Percentiles rank a stretch among this genome's conserved stretches.
These are phyloP conservation scores for Saprolegnia diclina DNA, from an alignment of 352 stramenopile species.

Conservation along the genomic window DNA sequence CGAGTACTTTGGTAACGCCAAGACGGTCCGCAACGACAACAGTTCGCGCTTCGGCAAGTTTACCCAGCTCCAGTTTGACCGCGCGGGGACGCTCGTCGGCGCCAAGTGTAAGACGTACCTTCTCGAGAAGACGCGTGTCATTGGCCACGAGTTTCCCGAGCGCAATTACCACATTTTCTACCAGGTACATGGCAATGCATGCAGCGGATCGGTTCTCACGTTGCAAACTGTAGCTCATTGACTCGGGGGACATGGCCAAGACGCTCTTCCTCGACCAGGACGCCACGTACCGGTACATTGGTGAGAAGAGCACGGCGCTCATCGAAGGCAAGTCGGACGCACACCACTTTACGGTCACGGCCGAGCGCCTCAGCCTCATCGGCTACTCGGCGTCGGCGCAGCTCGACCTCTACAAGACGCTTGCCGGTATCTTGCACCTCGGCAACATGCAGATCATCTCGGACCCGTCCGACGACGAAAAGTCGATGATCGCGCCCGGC, in stretches of 20 bases:
- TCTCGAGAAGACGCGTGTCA: conserved; percentile 95
- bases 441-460: conserved; percentile 88
- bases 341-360: conserved; percentile 28
- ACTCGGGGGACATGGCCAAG: conserved; percentile 34
- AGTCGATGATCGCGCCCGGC: conserved; percentile 52
- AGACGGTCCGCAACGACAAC: conserved; percentile 97
- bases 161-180: conserved; percentile 98
- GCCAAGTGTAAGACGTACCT: conserved; percentile 95
- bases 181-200: conserved; percentile 43
- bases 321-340: conserved; percentile 60
- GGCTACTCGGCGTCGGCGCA: conserved; percentile 82
- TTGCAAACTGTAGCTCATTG: conserved; percentile 40
- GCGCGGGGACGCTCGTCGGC: conserved; percentile 75
- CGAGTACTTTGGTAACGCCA: conserved; percentile 98
- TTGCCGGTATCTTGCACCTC: conserved; percentile 91
- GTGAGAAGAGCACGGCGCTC: conserved; percentile 44
- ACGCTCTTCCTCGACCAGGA: conserved; percentile 48
- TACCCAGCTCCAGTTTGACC: conserved; percentile 93
- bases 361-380: conserved; percentile 58
- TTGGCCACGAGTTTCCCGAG: conserved; percentile 89
- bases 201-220: background rate
- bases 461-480: conserved; percentile 67
- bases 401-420: conserved; percentile 87
- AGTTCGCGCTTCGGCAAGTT: conserved; percentile 96
- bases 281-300: conserved; percentile 58